These are phyloP conservation scores for Hortiboletus campestris DNA, from an alignment of 768 basidiomycete genomes.

Conservation along the genomic window DNA sequence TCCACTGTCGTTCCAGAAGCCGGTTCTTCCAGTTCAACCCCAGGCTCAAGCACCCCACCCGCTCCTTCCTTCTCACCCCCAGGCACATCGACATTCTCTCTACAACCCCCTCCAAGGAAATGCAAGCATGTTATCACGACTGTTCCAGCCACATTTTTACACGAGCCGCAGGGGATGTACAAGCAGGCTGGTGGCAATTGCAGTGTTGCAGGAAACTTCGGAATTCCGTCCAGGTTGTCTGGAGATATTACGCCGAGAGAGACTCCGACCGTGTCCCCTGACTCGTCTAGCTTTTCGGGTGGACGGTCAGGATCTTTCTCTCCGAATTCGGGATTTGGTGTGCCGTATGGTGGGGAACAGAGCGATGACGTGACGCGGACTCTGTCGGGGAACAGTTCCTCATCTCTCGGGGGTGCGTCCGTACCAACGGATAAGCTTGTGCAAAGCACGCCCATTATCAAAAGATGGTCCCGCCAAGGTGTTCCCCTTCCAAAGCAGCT, in stretches of 20 bases:
- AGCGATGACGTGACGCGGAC: not conserved
- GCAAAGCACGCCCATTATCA: conserved; percentile 27
- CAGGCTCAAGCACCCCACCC: conserved; percentile 22
- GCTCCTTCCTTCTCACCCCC: conserved; percentile 29
- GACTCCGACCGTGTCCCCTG: conserved; percentile 6
- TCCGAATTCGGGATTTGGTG: not conserved
- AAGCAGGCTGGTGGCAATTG: conserved; percentile 25
- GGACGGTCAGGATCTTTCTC: conserved; percentile 3
- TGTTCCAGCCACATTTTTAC: not conserved
- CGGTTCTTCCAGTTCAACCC: conserved; percentile 27
- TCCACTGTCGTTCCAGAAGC: conserved; percentile 12
- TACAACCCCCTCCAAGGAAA: conserved; percentile 36
- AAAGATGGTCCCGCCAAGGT: conserved; percentile 57
- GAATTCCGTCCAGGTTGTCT: conserved; percentile 16
- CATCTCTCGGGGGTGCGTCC: not conserved
- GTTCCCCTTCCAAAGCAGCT: conserved; percentile 46
- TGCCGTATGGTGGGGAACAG: not conserved
- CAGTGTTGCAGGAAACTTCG: conserved; percentile 32
- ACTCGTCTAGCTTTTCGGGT: conserved; percentile 3
- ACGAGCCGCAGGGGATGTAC: conserved; percentile 22
- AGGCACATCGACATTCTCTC: conserved; percentile 30
- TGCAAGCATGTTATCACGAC: conserved; percentile 16
- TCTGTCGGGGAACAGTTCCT: not conserved
- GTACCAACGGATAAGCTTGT: conserved; percentile 30
- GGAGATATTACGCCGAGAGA: conserved; percentile 11